A percentile compares a stretch with the other conserved stretches of the same genome.
phyloP scores from a whole-genome alignment of 1,284 basidiomycete species.

The Cryptococcus wingfieldii region DNA sequence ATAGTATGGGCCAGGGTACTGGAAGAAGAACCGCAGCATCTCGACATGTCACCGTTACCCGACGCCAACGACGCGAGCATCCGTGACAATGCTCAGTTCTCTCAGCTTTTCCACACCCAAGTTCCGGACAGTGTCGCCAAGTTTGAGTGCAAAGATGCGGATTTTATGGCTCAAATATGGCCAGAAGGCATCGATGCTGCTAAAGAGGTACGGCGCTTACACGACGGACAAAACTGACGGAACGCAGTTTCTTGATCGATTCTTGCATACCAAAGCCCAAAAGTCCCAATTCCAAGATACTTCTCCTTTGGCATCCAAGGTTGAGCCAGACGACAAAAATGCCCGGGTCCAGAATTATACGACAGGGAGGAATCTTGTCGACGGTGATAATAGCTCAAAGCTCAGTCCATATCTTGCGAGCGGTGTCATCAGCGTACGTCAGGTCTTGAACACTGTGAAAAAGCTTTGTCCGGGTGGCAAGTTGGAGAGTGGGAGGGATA shows the following conservation, averaged over 20 bases:
- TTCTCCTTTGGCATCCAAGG: constrained; percentile 56
- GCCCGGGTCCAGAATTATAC: constrained; percentile 66
- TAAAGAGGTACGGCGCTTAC: constrained; percentile 53
- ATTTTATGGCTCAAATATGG: constrained; percentile 66
- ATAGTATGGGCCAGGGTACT: constrained; percentile 49
- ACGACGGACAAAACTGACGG: too few relatives aligned
- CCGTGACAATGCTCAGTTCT: constrained; percentile 53
- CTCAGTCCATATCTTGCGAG: constrained; percentile 80
- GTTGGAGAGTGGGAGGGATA: constrained; percentile 61
- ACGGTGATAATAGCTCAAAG: constrained; percentile 72
- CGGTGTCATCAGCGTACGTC: constrained; percentile 74
- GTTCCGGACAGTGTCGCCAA: constrained; percentile 62
- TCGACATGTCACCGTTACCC: constrained; percentile 59
- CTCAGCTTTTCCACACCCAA: constrained; percentile 55
- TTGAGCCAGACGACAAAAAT: constrained; percentile 45
- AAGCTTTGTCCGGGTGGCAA: constrained; percentile 55
- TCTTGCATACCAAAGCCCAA: constrained; percentile 66
- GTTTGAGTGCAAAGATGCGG: constrained; percentile 60
- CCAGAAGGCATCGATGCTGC: constrained; percentile 71
- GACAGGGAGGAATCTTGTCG: constrained; percentile 64
- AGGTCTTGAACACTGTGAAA: constrained; percentile 68
- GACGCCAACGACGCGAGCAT: constrained; percentile 57
- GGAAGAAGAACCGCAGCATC: constrained; percentile 55
- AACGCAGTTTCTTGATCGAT: constrained; percentile 66
- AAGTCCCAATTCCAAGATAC: constrained; percentile 60